Percentiles rank a stretch among this genome's conserved stretches.
Conservation (phyloP, 331 rosid genomes). For the Quercus lobata region DNA sequence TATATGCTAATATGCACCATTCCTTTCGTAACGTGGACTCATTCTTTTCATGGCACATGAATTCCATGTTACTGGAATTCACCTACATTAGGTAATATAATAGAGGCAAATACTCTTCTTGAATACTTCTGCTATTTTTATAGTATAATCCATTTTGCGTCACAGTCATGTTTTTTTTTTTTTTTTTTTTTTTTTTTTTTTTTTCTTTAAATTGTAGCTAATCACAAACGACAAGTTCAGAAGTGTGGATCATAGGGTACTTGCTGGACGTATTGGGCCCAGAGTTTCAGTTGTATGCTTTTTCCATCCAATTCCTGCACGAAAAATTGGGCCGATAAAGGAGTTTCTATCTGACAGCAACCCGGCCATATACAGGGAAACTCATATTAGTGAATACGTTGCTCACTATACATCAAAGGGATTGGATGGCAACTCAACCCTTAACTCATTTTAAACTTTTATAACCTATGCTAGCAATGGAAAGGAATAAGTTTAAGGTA, state of each 20-base stretch:
- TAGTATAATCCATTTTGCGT: background rate
- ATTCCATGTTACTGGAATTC: too few species aligned
- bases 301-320: slow-evolving; percentile 43
- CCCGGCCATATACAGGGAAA: too few species aligned
- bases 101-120: background rate
- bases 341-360: slow-evolving; percentile 8
- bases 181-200: background rate
- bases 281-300: slow-evolving; percentile 47
- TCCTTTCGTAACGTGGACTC: too few species aligned
- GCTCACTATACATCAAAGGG: slow-evolving; percentile 54
- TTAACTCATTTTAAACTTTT: slow-evolving; percentile 37
- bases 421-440: slow-evolving; percentile 58
- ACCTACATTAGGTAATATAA: too few species aligned
- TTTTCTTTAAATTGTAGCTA: slow-evolving; percentile 33
- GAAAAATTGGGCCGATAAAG: slow-evolving; percentile 39
- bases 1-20: too few species aligned
- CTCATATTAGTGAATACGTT: slow-evolving; percentile 46
- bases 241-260: slow-evolving; percentile 71
- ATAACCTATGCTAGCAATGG: slow-evolving; percentile 46
- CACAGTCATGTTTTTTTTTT: background rate
- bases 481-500: background rate
- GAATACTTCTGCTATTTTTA: background rate
- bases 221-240: slow-evolving; percentile 71
- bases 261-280: slow-evolving; percentile 45
- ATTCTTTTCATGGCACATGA: too few species aligned